A percentile compares a stretch with the other conserved stretches of the same genome.
phyloP scores from a whole-genome alignment of 768 basidiomycete genomes.

The Porphyrellus cyaneotinctus region DNA sequence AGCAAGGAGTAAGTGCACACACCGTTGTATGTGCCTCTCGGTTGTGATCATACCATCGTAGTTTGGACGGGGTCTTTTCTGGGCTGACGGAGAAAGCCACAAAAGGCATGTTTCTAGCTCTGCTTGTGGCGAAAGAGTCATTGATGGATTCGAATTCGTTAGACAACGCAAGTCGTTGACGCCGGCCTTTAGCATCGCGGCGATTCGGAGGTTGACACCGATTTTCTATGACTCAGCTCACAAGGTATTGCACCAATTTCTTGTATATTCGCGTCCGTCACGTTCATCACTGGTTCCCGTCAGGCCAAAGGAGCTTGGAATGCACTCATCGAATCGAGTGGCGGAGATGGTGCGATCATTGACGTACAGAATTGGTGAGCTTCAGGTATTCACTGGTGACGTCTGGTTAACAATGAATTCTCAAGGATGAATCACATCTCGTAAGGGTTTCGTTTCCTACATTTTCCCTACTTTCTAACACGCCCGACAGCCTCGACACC shows the following conservation, averaged over 20 bases:
- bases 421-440: slow-evolving; percentile 34
- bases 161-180: slow-evolving; percentile 28
- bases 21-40: no score
- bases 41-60: neutral
- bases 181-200: slow-evolving; percentile 24
- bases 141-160: neutral
- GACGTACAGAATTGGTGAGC: slow-evolving; percentile 36
- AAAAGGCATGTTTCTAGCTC: slow-evolving; percentile 27
- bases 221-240: slow-evolving; percentile 19
- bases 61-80: slow-evolving; percentile 30
- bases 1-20: slow-evolving; percentile 4
- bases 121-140: neutral
- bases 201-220: slow-evolving; percentile 18
- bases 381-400: neutral
- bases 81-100: slow-evolving; percentile 41
- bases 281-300: no score
- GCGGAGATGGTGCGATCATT: slow-evolving; percentile 23
- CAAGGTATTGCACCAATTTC: slow-evolving; percentile 12
- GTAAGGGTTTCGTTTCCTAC: slow-evolving; percentile 14
- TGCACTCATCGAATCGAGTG: slow-evolving; percentile 20
- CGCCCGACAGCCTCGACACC: no score
- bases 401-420: neutral
- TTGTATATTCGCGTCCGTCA: neutral
- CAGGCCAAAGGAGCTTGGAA: slow-evolving; percentile 34
- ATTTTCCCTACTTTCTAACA: no score